phyloP scores from a whole-genome alignment of 2,329 filamentous ascomycete species.

The Capronia americana region DNA sequence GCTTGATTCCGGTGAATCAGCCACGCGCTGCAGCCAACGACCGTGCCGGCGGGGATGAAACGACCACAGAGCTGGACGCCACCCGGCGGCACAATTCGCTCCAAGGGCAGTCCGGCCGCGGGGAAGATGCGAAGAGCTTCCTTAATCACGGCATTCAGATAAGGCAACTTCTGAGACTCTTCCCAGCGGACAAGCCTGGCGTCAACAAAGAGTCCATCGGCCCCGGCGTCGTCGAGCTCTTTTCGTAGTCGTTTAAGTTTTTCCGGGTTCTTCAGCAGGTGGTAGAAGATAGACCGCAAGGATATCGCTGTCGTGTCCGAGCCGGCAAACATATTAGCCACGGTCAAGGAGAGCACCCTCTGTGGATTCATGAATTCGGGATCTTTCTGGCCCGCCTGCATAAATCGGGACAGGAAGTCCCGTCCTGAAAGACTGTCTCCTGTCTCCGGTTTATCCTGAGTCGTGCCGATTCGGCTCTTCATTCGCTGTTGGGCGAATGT shows the following conservation, averaged over 20 bases:
- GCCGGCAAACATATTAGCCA: conserved; percentile 62
- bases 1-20: conserved; percentile 50
- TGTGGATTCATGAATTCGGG: conserved; percentile 16
- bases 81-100: conserved; percentile 47
- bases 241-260: not conserved
- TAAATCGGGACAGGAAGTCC: conserved; percentile 41
- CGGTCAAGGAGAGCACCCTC: conserved; percentile 4
- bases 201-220: conserved; percentile 4
- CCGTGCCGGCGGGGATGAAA: conserved; percentile 55
- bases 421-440: not conserved
- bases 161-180: conserved; percentile 23
- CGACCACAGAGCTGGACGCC: conserved; percentile 48
- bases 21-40: conserved; percentile 53
- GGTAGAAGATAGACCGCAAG: conserved; percentile 74
- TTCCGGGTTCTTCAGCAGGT: conserved; percentile 68
- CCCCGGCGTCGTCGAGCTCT: conserved; percentile 15
- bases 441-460: not conserved
- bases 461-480: not conserved
- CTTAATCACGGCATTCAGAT: conserved; percentile 46
- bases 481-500: conserved; percentile 8
- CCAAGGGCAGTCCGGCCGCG: conserved; percentile 48
- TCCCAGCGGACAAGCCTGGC: conserved; percentile 23
- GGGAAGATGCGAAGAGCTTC: conserved; percentile 52
- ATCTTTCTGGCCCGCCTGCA: conserved; percentile 34
- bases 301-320: conserved; percentile 80